Evolutionary conservation across 148 eudicot genomes (phyloP), one percentile per base, ranked within the genome.

Genomic region (Persicaria tinctoria): DNA sequence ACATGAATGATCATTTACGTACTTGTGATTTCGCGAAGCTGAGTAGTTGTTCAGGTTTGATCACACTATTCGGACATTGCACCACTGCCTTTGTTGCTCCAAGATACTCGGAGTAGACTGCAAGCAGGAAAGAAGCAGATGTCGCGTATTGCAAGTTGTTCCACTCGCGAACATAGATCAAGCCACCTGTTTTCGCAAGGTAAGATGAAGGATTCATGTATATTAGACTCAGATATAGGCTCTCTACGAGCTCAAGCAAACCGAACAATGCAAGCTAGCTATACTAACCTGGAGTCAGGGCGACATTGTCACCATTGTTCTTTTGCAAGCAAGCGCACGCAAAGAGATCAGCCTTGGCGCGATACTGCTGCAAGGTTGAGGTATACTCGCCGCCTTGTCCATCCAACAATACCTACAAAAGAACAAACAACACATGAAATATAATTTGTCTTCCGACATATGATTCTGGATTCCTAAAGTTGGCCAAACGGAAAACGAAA

Each of bases 281-380:
- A 32, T 32, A 32, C 41, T 32, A 63, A 82, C 78, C 83, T 6
- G 81, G 90, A 8, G 84, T 76, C 17, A 78, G 80, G 4, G 57
- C 73, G 20, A 81, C 77, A 18, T 85, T 80, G 80, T 86, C 77
- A 72, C 93, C 93, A 51, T 80, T 82, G 66, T 91, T 89, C 87
- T 91, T 94, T 66, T 91, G 93, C 51, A 88, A 46, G 79, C 92
- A 90, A 75, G 96, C 86, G 53, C 98, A 94, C 0, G 88, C 84
- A 32, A 88, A 94, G 75, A 80, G 89, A 74, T 90, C 89, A 11
- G 97, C 98, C 82, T 94, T 91, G 9, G 96, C 96, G 71, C 87
- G 79, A 68, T 92, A 94, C 54, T 90, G 87, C 62, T 87, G 80
- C 73, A 94, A 75, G 45, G 81, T 86, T 8, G 91, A 73, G 57